Percentiles rank a stretch among this genome's conserved stretches.
Evolutionary conservation across 176 grass and related monocot species (phyloP).

Genomic region (Puya raimondii): DNA sequence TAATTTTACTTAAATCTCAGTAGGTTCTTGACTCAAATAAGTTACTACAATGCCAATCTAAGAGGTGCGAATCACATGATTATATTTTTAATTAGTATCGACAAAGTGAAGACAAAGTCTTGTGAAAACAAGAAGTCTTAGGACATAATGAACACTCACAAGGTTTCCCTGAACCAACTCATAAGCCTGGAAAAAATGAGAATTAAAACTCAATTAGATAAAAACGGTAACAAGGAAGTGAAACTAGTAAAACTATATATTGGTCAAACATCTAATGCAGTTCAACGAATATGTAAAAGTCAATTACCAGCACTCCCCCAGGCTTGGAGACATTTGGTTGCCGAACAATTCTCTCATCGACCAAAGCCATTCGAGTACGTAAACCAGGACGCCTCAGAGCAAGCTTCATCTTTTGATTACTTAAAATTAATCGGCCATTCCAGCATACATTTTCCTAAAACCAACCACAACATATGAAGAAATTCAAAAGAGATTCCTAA

Average conservation of each 20-base stretch:
- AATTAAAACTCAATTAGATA: conserved; percentile 14
- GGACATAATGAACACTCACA: conserved; percentile 38
- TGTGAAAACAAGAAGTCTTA: neutral
- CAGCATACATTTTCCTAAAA: conserved; percentile 32
- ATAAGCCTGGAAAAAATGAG: conserved; percentile 60
- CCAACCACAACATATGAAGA: neutral
- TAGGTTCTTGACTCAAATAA: too few species aligned
- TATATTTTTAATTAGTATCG: neutral
- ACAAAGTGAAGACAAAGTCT: conserved; percentile 7
- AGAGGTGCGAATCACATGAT: neutral
- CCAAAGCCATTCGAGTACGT: conserved; percentile 45
- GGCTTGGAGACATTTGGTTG: conserved; percentile 37
- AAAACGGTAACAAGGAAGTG: neutral
- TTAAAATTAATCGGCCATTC: conserved; percentile 14
- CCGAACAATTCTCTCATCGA: conserved; percentile 34
- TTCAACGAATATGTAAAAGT: neutral
- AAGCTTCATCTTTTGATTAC: conserved; percentile 24
- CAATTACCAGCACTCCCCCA: conserved; percentile 54
- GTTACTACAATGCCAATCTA: too few species aligned
- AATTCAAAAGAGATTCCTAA: neutral
- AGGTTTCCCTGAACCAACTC: conserved; percentile 87
- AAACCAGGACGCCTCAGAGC: conserved; percentile 25
- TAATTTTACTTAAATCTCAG: neutral
- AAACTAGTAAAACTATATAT: too few species aligned
- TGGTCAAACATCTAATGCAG: too few species aligned